Evolutionary conservation across 805 yeast species (phyloP).

Genomic region (Lipomyces sp.): DNA sequence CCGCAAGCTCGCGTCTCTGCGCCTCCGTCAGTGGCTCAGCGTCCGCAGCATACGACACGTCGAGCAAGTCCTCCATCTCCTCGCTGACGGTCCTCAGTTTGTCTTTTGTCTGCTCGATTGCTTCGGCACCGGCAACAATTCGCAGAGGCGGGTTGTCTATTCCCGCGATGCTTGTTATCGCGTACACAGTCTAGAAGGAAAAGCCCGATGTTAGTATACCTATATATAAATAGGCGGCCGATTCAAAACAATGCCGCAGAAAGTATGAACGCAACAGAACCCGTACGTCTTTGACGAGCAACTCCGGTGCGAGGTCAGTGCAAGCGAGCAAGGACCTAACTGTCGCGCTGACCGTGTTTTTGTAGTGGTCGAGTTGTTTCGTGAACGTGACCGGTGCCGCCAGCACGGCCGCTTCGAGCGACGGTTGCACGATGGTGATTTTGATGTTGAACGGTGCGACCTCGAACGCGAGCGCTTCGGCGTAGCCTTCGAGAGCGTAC

Average conservation of each 20-base stretch:
- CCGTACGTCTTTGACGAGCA: slow-evolving; percentile 29
- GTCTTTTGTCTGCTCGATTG: slow-evolving; percentile 35
- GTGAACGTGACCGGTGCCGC: slow-evolving; percentile 26
- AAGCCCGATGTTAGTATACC: slow-evolving; percentile 3
- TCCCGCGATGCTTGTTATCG: slow-evolving; percentile 35
- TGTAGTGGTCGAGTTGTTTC: slow-evolving; percentile 16
- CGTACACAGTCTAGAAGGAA: slow-evolving; percentile 12
- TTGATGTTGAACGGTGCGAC: slow-evolving; percentile 34
- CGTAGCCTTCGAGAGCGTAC: slow-evolving; percentile 38
- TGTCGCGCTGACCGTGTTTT: slow-evolving; percentile 22
- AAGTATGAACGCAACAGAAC: background rate
- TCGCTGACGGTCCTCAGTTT: slow-evolving; percentile 34
- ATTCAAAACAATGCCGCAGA: too few relatives aligned
- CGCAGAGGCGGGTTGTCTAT: slow-evolving; percentile 37
- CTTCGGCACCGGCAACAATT: slow-evolving; percentile 35
- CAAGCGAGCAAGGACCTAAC: slow-evolving; percentile 24
- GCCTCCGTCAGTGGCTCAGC: slow-evolving; percentile 23
- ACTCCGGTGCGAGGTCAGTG: slow-evolving; percentile 28
- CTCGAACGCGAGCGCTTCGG: slow-evolving; percentile 36
- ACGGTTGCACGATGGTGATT: slow-evolving; percentile 35
- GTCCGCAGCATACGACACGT: slow-evolving; percentile 29
- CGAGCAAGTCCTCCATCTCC: slow-evolving; percentile 35
- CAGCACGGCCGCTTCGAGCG: slow-evolving; percentile 31
- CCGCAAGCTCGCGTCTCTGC: slow-evolving; percentile 20
- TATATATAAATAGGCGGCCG: too few relatives aligned